These are phyloP conservation scores for Chaetomidium leptoderma DNA, from an alignment of 495 filamentous ascomycete species.

Conservation along the genomic window DNA sequence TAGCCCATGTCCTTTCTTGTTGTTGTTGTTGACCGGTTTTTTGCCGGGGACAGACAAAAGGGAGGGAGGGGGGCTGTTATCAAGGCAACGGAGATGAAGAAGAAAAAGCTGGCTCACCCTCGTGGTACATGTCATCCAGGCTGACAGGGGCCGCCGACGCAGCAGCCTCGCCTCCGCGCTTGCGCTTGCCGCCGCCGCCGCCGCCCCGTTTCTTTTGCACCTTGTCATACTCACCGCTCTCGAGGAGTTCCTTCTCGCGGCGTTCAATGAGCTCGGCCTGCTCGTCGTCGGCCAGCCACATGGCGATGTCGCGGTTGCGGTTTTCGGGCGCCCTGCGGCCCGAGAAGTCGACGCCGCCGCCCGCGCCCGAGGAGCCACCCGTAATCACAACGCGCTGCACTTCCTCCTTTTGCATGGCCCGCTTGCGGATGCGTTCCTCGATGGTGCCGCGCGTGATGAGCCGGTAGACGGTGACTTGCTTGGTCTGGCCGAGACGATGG, in stretches of 20 bases:
- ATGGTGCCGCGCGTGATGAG: constrained; percentile 96
- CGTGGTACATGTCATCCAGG: constrained; percentile 96
- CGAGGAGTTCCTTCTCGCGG: constrained; percentile 77
- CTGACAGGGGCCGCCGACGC: constrained; percentile 56
- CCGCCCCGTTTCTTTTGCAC: constrained; percentile 62
- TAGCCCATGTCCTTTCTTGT: constrained; percentile 1
- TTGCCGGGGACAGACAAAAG: not conserved
- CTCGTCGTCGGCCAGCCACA: constrained; percentile 96
- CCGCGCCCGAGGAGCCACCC: constrained; percentile 58
- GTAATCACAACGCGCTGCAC: constrained; percentile 98
- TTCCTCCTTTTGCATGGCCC: constrained; percentile 96
- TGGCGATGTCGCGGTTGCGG: constrained; percentile 89
- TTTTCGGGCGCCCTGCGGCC: constrained; percentile 78
- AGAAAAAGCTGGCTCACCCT: constrained; percentile 59
- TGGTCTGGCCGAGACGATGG: constrained; percentile 93
- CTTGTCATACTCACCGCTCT: constrained; percentile 56
- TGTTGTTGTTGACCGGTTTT: not conserved
- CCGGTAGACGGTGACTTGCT: constrained; percentile 94
- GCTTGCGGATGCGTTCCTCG: constrained; percentile 97
- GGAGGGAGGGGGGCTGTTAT: not conserved
- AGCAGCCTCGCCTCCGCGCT: constrained; percentile 33
- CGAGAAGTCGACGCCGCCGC: constrained; percentile 77
- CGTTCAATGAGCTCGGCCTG: constrained; percentile 86
- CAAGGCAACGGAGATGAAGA: not conserved
- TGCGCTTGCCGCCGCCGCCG: constrained; percentile 43